These are phyloP conservation scores for Elaeis guineensis DNA, from an alignment of 176 grass and related monocot genomes.

Conservation along the genomic window DNA sequence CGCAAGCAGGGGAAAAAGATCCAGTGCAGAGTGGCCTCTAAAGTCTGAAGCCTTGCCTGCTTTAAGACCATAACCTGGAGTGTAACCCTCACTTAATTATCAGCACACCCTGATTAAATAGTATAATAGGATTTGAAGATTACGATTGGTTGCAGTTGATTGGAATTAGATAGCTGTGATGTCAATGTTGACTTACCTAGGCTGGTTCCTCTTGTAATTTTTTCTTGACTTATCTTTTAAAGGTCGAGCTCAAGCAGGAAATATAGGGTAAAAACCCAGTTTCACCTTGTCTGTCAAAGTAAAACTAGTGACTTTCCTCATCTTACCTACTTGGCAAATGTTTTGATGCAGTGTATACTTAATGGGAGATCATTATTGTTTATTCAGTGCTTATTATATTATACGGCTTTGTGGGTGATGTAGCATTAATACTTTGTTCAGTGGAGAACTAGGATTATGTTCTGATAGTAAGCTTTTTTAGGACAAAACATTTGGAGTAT, in stretches of 20 bases:
- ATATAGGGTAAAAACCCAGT: slow-evolving; percentile 46
- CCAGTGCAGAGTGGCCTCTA: slow-evolving; percentile 1
- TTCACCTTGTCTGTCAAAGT: slow-evolving; percentile 31
- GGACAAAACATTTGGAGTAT: too few species aligned
- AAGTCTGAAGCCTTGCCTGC: not conserved
- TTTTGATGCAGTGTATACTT: slow-evolving; percentile 55
- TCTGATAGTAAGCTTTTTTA: too few species aligned
- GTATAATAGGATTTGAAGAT: not conserved
- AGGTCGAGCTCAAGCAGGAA: slow-evolving; percentile 45
- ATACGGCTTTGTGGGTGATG: too few species aligned
- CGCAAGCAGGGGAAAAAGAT: slow-evolving; percentile 3
- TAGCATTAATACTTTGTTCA: too few species aligned
- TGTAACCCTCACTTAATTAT: slow-evolving; percentile 1
- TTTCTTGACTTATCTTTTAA: slow-evolving; percentile 94
- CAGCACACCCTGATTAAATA: not conserved
- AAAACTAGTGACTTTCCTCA: too few species aligned
- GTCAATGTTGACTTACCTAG: slow-evolving; percentile 13
- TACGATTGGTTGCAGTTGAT: not conserved
- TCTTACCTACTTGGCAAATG: slow-evolving; percentile 19
- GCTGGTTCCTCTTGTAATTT: slow-evolving; percentile 48
- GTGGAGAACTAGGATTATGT: too few species aligned
- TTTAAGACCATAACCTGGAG: not conserved
- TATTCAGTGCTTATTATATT: too few species aligned
- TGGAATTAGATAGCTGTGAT: slow-evolving; percentile 7
- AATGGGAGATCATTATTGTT: slow-evolving; percentile 21